Base-by-base conservation (phyloP, 176 grass and related monocot species). In the Saccharum officinarum region DNA sequence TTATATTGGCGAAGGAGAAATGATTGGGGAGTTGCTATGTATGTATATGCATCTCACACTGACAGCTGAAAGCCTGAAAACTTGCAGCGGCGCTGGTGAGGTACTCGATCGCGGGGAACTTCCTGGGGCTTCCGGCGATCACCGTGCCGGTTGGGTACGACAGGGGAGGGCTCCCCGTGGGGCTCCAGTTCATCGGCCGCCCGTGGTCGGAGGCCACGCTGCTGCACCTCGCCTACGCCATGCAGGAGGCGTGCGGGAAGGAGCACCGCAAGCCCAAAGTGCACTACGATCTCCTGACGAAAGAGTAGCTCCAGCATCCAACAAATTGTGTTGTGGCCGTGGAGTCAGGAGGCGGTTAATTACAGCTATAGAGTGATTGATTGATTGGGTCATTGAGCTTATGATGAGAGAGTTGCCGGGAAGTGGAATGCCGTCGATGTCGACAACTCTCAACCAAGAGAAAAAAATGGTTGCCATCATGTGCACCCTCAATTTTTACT, bases 21-120 rank as follows among this genome's bases (percentile, higher is more conserved):
- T 47, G 42, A 45, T 45, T 12, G 10, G 3, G 40, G 36, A 37
- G 36, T 37, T 37, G 36, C 9, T 10, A 12, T 1, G 13, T 10
- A 44, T 44, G 3, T 46, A 46, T 4, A 10, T 57, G 20, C 20
- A n/a, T 59, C 52, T 20, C 20, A 9, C 18, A 18, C 59, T 12
- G 60, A 63, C 25, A 63, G 10, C 60, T 28, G 10, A 62, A 57
- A 57, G 4, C 34, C 28, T 28, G 6, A 20, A 22, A 31, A 3
- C 22, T n/a, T 30, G 59, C 64, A 98, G 93, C 93, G 67, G 92
- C 90, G 82, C 42, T 99, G 75, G 90, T 94, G 73, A 76, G 97
- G 78, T 99, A 92, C 86, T 96, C 93, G 0, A 98, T 94, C 79
- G 86, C 97, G 14, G 93, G 93, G 39, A 98, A 98, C 83, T 98